phyloP scores from a whole-genome alignment of 345 rosid species.

The Turritis glabra region DNA sequence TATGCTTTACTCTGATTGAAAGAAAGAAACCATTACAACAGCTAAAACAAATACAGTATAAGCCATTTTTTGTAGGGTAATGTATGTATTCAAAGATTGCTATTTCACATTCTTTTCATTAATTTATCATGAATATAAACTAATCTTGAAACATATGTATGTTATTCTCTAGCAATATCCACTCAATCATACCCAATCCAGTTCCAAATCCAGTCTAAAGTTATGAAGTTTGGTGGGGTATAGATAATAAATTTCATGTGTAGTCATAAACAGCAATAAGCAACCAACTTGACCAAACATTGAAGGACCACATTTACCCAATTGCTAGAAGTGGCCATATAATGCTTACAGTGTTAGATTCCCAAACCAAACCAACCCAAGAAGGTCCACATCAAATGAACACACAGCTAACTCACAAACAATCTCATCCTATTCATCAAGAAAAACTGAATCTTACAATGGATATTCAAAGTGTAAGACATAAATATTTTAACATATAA shows the following conservation, averaged over 20 bases:
- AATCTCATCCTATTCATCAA: conserved; percentile 4
- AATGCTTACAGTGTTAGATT: conserved; percentile 26
- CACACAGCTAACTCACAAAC: conserved; percentile 20
- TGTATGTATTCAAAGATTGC: neutral
- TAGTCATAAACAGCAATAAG: conserved; percentile 14
- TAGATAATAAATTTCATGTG: conserved; percentile 14
- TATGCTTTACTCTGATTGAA: conserved; percentile 30
- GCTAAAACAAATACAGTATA: neutral
- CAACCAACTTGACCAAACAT: conserved; percentile 27
- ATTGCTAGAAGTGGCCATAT: conserved; percentile 20
- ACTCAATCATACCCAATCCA: neutral
- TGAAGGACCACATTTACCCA: conserved; percentile 34
- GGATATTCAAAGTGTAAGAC: conserved; percentile 9
- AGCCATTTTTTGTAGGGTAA: neutral
- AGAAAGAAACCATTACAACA: conserved; percentile 11
- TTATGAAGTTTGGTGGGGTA: conserved; percentile 13
- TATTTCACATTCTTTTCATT: neutral
- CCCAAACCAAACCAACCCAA: conserved; percentile 28
- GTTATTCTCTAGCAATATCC: conserved; percentile 9
- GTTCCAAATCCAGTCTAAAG: neutral
- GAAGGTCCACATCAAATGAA: conserved; percentile 21
- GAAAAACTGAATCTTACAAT: conserved; percentile 4
- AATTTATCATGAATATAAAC: neutral
- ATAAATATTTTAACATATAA: neutral
- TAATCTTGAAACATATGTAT: neutral